These are phyloP conservation scores for Cladosporium velox DNA, from an alignment of 2,329 filamentous ascomycete species.

Conservation along the genomic window DNA sequence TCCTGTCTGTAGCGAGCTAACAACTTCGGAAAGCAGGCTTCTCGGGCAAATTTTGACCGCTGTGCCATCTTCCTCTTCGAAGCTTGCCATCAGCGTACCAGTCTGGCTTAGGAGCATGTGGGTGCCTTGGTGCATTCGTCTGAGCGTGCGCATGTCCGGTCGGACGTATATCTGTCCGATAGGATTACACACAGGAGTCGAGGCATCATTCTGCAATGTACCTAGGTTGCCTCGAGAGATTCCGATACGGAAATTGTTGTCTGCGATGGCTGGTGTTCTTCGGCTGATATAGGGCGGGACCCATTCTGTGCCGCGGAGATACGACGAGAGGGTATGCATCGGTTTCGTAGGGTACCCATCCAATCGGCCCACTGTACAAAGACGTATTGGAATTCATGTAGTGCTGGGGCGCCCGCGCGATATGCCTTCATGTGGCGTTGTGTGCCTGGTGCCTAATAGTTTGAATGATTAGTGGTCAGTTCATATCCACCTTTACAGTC, in stretches of 20 bases:
- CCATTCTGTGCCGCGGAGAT: neutral
- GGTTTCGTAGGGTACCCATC: slow-evolving; percentile 66
- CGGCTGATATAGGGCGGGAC: neutral
- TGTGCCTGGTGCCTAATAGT: neutral
- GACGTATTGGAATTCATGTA: slow-evolving; percentile 57
- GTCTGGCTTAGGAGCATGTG: slow-evolving; percentile 47
- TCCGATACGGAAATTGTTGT: slow-evolving; percentile 46
- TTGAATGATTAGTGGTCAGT: neutral
- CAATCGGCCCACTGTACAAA: slow-evolving; percentile 78
- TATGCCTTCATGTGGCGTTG: neutral
- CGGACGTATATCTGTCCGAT: slow-evolving; percentile 67
- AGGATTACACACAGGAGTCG: slow-evolving; percentile 56
- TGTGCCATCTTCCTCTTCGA: slow-evolving; percentile 59
- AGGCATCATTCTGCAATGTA: slow-evolving; percentile 66
- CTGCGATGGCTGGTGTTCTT: neutral
- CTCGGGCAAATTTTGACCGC: slow-evolving; percentile 63
- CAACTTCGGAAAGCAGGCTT: slow-evolving; percentile 46
- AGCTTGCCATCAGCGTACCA: slow-evolving; percentile 67
- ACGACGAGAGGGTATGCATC: slow-evolving; percentile 60
- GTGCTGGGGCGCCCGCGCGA: neutral
- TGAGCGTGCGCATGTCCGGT: slow-evolving; percentile 66
- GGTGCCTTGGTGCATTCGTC: slow-evolving; percentile 50
- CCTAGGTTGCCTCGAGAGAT: slow-evolving; percentile 67
- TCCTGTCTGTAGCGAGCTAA: slow-evolving; percentile 54
- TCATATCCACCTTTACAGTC: neutral